These are phyloP conservation scores for Cordyceps cateniannulata DNA, from an alignment of 2,329 filamentous ascomycete species.

Conservation along the genomic window DNA sequence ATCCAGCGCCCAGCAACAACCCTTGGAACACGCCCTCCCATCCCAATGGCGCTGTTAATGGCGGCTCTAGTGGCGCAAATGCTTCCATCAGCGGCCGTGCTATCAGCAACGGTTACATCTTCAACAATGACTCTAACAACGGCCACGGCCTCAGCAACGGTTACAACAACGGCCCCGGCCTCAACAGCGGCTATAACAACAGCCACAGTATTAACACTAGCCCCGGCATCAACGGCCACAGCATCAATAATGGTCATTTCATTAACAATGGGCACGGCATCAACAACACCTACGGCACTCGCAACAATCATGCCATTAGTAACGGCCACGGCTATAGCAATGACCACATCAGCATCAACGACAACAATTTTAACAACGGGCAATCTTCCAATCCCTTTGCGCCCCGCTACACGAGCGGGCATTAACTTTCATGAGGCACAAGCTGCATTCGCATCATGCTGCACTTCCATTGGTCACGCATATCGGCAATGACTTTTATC, in stretches of 20 bases:
- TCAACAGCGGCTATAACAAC: too few species aligned
- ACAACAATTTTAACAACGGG: too few species aligned
- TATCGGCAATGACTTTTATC: background rate
- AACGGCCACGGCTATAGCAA: too few species aligned
- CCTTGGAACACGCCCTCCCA: conserved; percentile 21
- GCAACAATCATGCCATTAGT: too few species aligned
- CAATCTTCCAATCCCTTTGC: background rate
- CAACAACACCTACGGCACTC: too few species aligned
- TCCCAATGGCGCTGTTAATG: conserved; percentile 13
- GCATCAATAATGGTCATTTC: too few species aligned
- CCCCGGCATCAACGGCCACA: too few species aligned
- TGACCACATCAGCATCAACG: too few species aligned
- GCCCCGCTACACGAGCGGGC: conserved; percentile 14
- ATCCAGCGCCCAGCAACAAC: conserved; percentile 17
- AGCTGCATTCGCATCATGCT: background rate
- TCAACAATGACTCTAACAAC: background rate
- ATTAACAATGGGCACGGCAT: too few species aligned
- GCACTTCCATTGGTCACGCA: background rate
- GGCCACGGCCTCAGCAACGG: background rate
- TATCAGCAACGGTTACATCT: background rate
- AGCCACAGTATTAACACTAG: too few species aligned
- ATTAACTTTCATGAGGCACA: background rate
- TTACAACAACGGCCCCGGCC: too few species aligned
- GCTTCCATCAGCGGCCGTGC: background rate
- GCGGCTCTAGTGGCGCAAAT: background rate